A percentile compares a stretch with the other conserved stretches of the same genome.
Conservation (phyloP, 768 basidiomycete genomes). For the Daedaleopsis sinensis region DNA sequence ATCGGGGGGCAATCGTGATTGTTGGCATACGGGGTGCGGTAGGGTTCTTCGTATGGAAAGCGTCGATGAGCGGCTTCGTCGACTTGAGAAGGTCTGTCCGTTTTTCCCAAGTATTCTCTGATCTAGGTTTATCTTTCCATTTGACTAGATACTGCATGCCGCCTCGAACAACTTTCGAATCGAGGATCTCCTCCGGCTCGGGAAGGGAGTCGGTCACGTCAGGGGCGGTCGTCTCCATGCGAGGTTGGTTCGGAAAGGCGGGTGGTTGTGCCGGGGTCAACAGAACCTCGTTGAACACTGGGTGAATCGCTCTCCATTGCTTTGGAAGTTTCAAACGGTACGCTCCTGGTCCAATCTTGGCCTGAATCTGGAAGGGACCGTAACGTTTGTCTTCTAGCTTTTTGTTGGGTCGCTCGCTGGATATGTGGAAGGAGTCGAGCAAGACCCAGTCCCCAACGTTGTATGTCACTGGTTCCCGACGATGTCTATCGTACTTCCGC, state of each 20-base stretch:
- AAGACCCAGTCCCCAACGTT: slow-evolving; percentile 29
- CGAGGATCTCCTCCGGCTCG: slow-evolving; percentile 27
- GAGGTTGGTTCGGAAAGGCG: slow-evolving; percentile 11
- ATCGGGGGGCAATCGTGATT: background rate
- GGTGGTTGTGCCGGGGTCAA: slow-evolving; percentile 19
- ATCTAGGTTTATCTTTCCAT: slow-evolving; percentile 29
- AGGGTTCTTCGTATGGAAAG: slow-evolving; percentile 16
- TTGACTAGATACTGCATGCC: slow-evolving; percentile 29
- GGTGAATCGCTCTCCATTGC: slow-evolving; percentile 29
- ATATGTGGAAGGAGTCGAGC: slow-evolving; percentile 31
- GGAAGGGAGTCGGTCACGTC: slow-evolving; percentile 12
- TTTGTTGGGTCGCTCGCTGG: slow-evolving; percentile 26
- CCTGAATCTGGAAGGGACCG: slow-evolving; percentile 30
- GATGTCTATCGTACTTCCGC: slow-evolving; percentile 18
- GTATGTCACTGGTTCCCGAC: background rate
- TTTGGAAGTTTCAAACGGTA: slow-evolving; percentile 30
- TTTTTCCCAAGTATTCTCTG: slow-evolving; percentile 25
- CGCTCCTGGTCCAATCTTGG: slow-evolving; percentile 24
- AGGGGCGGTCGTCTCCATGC: slow-evolving; percentile 14
- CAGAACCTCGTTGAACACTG: slow-evolving; percentile 29
- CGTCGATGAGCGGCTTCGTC: background rate
- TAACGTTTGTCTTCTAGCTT: slow-evolving; percentile 29
- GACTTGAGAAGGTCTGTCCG: background rate
- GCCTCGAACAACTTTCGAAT: slow-evolving; percentile 10
- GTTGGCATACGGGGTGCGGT: slow-evolving; percentile 6